Conservation (phyloP, 768 basidiomycete genomes). For the Hydnum rufescens region DNA sequence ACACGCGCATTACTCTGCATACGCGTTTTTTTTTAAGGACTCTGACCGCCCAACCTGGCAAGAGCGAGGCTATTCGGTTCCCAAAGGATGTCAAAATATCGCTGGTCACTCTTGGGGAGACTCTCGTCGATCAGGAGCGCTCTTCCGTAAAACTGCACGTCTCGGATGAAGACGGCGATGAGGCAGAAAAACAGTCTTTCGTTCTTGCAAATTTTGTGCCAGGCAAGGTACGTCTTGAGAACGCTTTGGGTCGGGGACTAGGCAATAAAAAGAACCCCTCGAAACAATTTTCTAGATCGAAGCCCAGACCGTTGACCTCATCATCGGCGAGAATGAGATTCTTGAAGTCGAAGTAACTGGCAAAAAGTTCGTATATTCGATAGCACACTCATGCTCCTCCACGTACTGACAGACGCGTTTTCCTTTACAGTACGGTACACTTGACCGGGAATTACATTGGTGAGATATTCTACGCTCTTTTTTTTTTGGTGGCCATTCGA, state of each 20-base stretch:
- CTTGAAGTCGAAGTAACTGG: constrained; percentile 22
- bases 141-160: constrained; percentile 13
- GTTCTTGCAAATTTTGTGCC: constrained; percentile 20
- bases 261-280: not conserved
- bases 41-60: constrained; percentile 4
- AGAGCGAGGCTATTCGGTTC: constrained; percentile 17
- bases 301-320: constrained; percentile 20
- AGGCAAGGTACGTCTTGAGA: constrained; percentile 16
- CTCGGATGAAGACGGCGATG: constrained; percentile 14
- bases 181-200: constrained; percentile 9
- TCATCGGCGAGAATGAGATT: constrained; percentile 19
- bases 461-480: constrained; percentile 1
- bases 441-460: constrained; percentile 24
- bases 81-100: constrained; percentile 21
- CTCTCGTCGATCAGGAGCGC: constrained; percentile 15
- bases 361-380: constrained; percentile 19
- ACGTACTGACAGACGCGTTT: constrained; percentile 12
- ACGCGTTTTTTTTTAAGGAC: too few species aligned
- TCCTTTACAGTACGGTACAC: constrained; percentile 18
- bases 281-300: constrained; percentile 16
- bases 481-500: not conserved
- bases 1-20: too few species aligned
- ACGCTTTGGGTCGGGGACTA: not conserved
- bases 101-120: constrained; percentile 22
- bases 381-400: constrained; percentile 2